phyloP scores from a whole-genome alignment of 2,329 filamentous ascomycete genomes.

The Dothideomycetidae sp. region DNA sequence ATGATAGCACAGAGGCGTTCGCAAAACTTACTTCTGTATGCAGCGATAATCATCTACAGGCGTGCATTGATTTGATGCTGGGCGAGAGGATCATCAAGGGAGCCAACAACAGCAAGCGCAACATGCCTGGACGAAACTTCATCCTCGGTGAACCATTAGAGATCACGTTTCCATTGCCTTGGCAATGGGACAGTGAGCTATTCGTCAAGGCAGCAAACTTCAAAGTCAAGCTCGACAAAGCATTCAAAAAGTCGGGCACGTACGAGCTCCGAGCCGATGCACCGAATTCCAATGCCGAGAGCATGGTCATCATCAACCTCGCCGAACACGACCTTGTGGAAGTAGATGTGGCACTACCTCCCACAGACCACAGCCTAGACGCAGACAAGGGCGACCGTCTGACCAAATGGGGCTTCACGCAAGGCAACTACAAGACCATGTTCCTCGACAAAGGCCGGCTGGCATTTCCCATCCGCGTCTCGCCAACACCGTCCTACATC shows the following conservation, averaged over 20 bases:
- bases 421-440: slow-evolving; percentile 56
- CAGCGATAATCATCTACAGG: slow-evolving; percentile 21
- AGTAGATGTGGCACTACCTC: slow-evolving; percentile 41
- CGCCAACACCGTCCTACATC: slow-evolving; percentile 43
- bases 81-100: slow-evolving; percentile 42
- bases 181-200: slow-evolving; percentile 30
- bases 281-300: slow-evolving; percentile 43
- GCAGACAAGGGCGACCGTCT: slow-evolving; percentile 22
- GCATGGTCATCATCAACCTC: slow-evolving; percentile 54
- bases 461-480: slow-evolving; percentile 47
- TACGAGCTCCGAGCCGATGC: slow-evolving; percentile 19
- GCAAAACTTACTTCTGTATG: slow-evolving; percentile 25
- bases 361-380: slow-evolving; percentile 34
- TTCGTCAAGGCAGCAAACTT: slow-evolving; percentile 44
- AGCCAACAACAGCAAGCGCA: slow-evolving; percentile 38
- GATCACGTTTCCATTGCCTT: slow-evolving; percentile 43
- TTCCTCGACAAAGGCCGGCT: slow-evolving; percentile 52
- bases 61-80: slow-evolving; percentile 44
- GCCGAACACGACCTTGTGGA: slow-evolving; percentile 44
- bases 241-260: slow-evolving; percentile 29
- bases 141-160: slow-evolving; percentile 47
- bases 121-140: slow-evolving; percentile 47
- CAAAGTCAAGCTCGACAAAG: slow-evolving; percentile 45
- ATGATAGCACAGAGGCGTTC: slow-evolving; percentile 26
- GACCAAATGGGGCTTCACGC: slow-evolving; percentile 53